Conservation (phyloP, 495 filamentous ascomycete species). For the Penicillium lividum region DNA sequence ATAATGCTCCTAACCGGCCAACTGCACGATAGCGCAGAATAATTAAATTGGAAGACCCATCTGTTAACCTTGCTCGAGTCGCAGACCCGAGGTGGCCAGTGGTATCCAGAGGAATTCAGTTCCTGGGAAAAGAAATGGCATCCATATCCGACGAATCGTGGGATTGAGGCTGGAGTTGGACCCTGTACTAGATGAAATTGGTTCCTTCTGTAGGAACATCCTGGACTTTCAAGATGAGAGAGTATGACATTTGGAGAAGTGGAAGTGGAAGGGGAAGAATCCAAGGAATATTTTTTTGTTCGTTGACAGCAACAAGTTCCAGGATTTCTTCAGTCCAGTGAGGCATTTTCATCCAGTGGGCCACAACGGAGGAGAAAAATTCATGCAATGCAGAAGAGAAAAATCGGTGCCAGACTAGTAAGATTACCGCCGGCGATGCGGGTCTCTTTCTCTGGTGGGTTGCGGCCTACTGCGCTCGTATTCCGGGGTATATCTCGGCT, state of each 20-base stretch:
- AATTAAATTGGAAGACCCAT: slow-evolving; percentile 22
- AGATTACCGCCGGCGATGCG: slow-evolving; percentile 42
- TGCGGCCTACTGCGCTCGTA: slow-evolving; percentile 50
- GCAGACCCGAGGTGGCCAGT: background rate
- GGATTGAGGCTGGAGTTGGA: slow-evolving; percentile 9
- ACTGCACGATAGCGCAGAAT: slow-evolving; percentile 30
- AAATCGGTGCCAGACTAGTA: slow-evolving; percentile 7
- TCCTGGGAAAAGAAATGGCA: slow-evolving; percentile 17
- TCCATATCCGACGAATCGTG: slow-evolving; percentile 21
- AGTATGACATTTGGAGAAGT: background rate
- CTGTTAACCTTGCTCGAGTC: slow-evolving; percentile 8
- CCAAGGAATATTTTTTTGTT: slow-evolving; percentile 15
- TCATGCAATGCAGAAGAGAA: slow-evolving; percentile 21
- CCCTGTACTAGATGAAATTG: slow-evolving; percentile 16
- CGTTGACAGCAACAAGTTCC: slow-evolving; percentile 29
- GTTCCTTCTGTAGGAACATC: slow-evolving; percentile 11
- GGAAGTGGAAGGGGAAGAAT: slow-evolving; percentile 9
- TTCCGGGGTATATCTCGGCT: slow-evolving; percentile 50
- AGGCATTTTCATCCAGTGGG: slow-evolving; percentile 23
- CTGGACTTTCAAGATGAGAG: slow-evolving; percentile 13
- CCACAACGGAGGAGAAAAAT: slow-evolving; percentile 18
- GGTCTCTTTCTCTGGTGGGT: slow-evolving; percentile 43
- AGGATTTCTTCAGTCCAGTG: slow-evolving; percentile 21
- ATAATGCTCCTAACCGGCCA: slow-evolving; percentile 31
- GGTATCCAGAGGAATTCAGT: slow-evolving; percentile 19